Conservation (phyloP, 2,329 filamentous ascomycete genomes). For the Ampelomyces quisqualis region DNA sequence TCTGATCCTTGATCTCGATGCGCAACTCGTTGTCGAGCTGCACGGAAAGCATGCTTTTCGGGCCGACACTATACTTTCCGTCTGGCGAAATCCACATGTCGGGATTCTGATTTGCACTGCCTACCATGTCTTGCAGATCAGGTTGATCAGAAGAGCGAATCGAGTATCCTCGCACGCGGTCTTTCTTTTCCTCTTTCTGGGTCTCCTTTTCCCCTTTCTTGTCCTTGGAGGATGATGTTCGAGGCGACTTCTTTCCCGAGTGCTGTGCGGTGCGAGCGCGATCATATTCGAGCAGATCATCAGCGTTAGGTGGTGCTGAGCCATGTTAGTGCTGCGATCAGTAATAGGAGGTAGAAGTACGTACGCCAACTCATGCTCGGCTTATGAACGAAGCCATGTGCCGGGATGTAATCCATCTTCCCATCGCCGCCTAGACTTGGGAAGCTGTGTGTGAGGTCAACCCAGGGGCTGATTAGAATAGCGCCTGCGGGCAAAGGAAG, state of each 20-base stretch:
- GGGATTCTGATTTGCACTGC: slow-evolving; percentile 4
- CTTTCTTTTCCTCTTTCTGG: slow-evolving; percentile 38
- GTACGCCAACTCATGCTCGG: slow-evolving; percentile 81
- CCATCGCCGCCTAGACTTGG: slow-evolving; percentile 77
- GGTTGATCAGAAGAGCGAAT: slow-evolving; percentile 26
- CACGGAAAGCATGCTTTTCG: slow-evolving; percentile 57
- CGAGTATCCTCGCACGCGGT: slow-evolving; percentile 41
- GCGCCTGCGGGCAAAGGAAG: slow-evolving; percentile 85
- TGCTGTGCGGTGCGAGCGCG: slow-evolving; percentile 7
- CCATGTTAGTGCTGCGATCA: slow-evolving; percentile 4
- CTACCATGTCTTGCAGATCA: slow-evolving; percentile 10
- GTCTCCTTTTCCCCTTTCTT: slow-evolving; percentile 30
- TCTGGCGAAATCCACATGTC: slow-evolving; percentile 30
- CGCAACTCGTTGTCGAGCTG: slow-evolving; percentile 61
- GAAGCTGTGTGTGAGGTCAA: slow-evolving; percentile 92
- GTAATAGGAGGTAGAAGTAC: slow-evolving; percentile 1
- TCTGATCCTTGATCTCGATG: slow-evolving; percentile 82
- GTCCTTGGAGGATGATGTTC: slow-evolving; percentile 9
- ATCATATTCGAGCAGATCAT: slow-evolving; percentile 63
- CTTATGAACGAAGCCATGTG: slow-evolving; percentile 84
- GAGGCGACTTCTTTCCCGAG: slow-evolving; percentile 11
- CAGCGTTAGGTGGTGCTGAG: slow-evolving; percentile 71
- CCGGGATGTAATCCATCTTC: slow-evolving; percentile 82
- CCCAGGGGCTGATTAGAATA: slow-evolving; percentile 91
- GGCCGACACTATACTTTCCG: slow-evolving; percentile 43